Percentiles rank a stretch among this genome's conserved stretches.
These are phyloP conservation scores for Dendrobium nobile DNA, from an alignment of 106 monocot species.

Conservation along the genomic window DNA sequence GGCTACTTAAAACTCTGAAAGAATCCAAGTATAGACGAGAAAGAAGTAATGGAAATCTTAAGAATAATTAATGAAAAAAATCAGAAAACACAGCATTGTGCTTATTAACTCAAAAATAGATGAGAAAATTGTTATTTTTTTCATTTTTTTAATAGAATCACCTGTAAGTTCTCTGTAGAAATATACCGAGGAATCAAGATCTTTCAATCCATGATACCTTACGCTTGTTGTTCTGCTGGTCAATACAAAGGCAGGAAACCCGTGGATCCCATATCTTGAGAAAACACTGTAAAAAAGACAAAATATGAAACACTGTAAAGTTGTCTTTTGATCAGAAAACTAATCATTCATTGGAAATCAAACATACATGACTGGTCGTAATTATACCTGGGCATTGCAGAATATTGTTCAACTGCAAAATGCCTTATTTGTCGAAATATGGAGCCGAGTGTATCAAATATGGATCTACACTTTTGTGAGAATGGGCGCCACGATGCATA, in stretches of 20 bases:
- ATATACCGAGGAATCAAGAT: conserved; percentile 44
- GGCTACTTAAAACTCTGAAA: too few relatives aligned
- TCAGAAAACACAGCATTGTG: background rate
- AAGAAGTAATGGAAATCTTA: too few relatives aligned
- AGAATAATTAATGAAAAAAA: background rate
- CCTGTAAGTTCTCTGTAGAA: conserved; percentile 76
- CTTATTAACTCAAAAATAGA: background rate
- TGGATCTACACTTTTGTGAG: conserved; percentile 39
- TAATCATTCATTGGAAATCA: background rate
- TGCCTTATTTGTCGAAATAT: conserved; percentile 83
- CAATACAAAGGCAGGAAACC: conserved; percentile 70
- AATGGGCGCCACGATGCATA: conserved; percentile 94
- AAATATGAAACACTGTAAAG: background rate
- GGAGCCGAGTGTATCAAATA: conserved; percentile 64
- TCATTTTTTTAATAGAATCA: conserved; percentile 1
- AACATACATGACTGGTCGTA: background rate
- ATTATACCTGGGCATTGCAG: conserved; percentile 62
- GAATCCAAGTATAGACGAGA: too few relatives aligned
- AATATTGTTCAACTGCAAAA: conserved; percentile 69
- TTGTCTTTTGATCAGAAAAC: too few relatives aligned
- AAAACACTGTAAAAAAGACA: conserved; percentile 47
- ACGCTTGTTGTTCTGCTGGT: conserved; percentile 34
- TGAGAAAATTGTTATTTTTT: too few relatives aligned
- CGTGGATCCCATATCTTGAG: conserved; percentile 75
- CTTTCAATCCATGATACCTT: conserved; percentile 51